These are phyloP conservation scores for Melanopsichium pennsylvanicum DNA, from an alignment of 1,284 basidiomycete species.

Conservation along the genomic window DNA sequence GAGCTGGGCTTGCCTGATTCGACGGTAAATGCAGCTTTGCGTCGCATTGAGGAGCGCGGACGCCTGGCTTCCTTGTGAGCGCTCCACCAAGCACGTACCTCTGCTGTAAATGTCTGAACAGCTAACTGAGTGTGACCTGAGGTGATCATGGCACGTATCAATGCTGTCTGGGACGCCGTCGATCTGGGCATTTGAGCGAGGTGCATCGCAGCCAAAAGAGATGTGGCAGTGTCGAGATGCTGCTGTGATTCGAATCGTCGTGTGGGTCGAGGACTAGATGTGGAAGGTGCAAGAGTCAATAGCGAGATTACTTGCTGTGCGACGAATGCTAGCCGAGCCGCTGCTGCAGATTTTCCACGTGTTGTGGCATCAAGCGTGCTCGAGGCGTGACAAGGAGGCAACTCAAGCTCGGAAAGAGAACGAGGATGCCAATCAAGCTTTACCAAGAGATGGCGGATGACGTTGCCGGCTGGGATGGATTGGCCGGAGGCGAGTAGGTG, in stretches of 20 bases:
- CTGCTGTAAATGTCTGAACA: conserved; percentile 16
- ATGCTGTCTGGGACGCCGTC: conserved; percentile 16
- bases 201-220: conserved; percentile 25
- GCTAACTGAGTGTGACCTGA: conserved; percentile 13
- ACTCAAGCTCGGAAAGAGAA: background rate
- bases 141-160: conserved; percentile 28
- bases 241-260: conserved; percentile 21
- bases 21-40: conserved; percentile 17
- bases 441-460: conserved; percentile 22
- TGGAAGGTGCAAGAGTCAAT: conserved; percentile 21
- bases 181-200: conserved; percentile 10
- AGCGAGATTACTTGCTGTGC: conserved; percentile 20
- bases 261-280: conserved; percentile 14
- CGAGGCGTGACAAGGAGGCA: background rate
- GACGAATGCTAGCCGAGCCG: conserved; percentile 6
- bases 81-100: conserved; percentile 37
- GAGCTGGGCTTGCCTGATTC: conserved; percentile 29
- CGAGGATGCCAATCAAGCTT: conserved; percentile 28
- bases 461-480: conserved; percentile 8
- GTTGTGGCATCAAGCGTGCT: too few species aligned
- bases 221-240: conserved; percentile 13
- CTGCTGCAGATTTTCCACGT: background rate
- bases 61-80: conserved; percentile 20
- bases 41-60: conserved; percentile 4
- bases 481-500: conserved; percentile 15